These are phyloP conservation scores for Xylaria arbuscula DNA, from an alignment of 2,329 filamentous ascomycete species.

Conservation along the genomic window DNA sequence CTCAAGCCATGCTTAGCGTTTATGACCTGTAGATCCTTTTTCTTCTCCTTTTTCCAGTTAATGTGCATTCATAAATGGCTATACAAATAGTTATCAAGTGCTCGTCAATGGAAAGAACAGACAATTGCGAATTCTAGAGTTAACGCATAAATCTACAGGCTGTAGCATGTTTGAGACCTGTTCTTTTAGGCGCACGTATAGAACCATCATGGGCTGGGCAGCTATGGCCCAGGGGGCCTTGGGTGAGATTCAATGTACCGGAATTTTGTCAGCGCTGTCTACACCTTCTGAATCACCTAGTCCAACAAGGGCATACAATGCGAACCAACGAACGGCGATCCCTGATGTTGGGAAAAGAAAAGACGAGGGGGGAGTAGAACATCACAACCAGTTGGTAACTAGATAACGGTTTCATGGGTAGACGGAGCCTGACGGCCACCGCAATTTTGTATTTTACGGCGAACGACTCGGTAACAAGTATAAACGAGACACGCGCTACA, in stretches of 20 bases:
- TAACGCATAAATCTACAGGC: not conserved
- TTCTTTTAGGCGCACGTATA: not conserved
- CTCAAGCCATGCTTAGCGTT: not conserved
- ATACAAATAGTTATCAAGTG: not conserved
- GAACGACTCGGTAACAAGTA: constrained; percentile 3
- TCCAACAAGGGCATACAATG: not conserved
- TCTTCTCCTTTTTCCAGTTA: not conserved
- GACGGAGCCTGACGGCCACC: not conserved
- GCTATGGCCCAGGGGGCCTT: not conserved
- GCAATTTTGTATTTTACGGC: constrained; percentile 2
- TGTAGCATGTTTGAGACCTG: not conserved
- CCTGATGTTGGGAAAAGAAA: not conserved
- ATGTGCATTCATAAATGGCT: not conserved
- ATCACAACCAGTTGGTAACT: not conserved
- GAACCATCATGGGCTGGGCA: not conserved
- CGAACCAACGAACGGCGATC: not conserved
- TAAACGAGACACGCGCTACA: constrained; percentile 5
- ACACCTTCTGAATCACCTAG: not conserved
- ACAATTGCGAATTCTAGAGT: not conserved
- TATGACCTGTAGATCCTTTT: not conserved
- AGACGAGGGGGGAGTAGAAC: not conserved
- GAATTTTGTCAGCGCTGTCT: not conserved
- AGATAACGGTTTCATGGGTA: not conserved
- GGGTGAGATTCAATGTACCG: not conserved
- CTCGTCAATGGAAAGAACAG: not conserved